These are phyloP conservation scores for Cutaneotrichosporon mucoides DNA, from an alignment of 1,284 basidiomycete species.

Conservation along the genomic window DNA sequence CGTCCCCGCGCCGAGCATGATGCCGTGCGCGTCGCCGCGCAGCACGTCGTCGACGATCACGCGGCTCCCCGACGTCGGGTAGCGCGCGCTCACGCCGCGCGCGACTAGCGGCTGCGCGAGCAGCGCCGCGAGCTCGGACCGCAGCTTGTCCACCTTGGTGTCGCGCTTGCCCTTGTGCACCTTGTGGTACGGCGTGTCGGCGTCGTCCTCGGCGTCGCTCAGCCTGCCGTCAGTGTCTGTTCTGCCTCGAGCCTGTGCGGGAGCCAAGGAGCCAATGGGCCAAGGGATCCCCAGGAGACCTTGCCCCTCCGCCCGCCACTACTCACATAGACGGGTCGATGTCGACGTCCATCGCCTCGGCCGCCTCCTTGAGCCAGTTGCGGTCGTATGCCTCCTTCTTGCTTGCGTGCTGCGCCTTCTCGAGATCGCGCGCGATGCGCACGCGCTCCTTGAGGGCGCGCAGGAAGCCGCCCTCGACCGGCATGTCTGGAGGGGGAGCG, in stretches of 20 bases:
- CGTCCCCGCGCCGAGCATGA: conserved; percentile 44
- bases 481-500: conserved; percentile 67
- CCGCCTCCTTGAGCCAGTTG: conserved; percentile 86
- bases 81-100: conserved; percentile 73
- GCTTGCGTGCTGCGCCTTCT: conserved; percentile 70
- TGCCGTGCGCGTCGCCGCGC: conserved; percentile 53
- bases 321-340: conserved; percentile 69
- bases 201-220: conserved; percentile 46
- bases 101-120: conserved; percentile 77
- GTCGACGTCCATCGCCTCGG: conserved; percentile 90
- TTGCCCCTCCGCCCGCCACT: too few species aligned
- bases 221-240: conserved; percentile 22
- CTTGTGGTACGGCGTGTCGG: conserved; percentile 30
- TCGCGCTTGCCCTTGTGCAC: conserved; percentile 40
- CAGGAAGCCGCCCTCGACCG: conserved; percentile 75
- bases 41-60: conserved; percentile 78
- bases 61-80: conserved; percentile 78
- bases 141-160: conserved; percentile 59
- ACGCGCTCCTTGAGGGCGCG: conserved; percentile 80
- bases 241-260: too few species aligned
- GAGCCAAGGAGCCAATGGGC: too few species aligned
- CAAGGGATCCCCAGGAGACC: too few species aligned
- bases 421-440: conserved; percentile 81
- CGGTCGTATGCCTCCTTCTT: conserved; percentile 86
- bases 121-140: conserved; percentile 66